A percentile compares a stretch with the other conserved stretches of the same genome.
Conservation (phyloP, 805 yeast genomes). For the Sungouiozyma intestinalis region DNA sequence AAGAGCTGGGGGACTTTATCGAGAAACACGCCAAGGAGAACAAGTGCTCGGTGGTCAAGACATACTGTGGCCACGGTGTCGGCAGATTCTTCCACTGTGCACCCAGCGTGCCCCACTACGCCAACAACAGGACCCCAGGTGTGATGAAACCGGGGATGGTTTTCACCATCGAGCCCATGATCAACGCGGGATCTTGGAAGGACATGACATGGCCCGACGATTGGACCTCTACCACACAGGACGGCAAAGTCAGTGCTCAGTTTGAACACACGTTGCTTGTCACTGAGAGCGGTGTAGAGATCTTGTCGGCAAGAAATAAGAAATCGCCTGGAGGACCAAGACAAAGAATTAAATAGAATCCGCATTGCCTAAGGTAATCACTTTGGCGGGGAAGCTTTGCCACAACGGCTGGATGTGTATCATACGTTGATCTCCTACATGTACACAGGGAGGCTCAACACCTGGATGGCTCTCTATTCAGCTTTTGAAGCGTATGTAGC, state of each 20-base stretch:
- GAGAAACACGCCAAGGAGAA: conserved; percentile 76
- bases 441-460: too few species aligned
- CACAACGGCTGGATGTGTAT: neutral
- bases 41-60: conserved; percentile 76
- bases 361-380: too few species aligned
- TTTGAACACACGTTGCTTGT: conserved; percentile 89
- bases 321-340: conserved; percentile 85
- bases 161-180: conserved; percentile 97
- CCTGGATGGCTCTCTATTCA: neutral
- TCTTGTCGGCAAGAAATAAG: conserved; percentile 70
- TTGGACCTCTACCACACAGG: conserved; percentile 91
- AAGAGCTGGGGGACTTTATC: conserved; percentile 78
- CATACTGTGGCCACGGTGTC: conserved; percentile 92
- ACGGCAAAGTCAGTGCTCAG: conserved; percentile 86
- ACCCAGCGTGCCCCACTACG: conserved; percentile 91
- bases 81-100: conserved; percentile 80
- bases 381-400: too few species aligned
- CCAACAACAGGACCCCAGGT: conserved; percentile 86
- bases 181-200: conserved; percentile 69
- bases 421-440: too few species aligned
- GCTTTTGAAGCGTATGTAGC: neutral
- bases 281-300: conserved; percentile 89
- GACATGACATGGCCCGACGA: conserved; percentile 94
- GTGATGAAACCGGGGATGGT: conserved; percentile 92
- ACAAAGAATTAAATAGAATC: conserved; percentile 40